phyloP scores from a whole-genome alignment of 352 stramenopile genomes.

The Phytophthora constricta region DNA sequence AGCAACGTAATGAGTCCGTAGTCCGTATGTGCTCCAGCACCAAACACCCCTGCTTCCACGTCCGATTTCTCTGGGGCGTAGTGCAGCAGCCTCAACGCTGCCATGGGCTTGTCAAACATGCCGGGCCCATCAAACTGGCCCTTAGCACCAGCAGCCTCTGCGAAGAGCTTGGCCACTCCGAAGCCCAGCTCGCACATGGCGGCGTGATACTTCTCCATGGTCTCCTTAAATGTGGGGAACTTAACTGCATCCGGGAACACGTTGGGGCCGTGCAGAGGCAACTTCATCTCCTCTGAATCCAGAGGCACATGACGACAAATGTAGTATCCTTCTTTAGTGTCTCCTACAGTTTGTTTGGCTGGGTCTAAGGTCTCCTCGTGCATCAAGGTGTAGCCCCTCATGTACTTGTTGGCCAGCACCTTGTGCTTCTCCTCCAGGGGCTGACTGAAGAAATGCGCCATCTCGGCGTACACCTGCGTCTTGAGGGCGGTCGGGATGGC shows the following conservation, averaged over 20 bases:
- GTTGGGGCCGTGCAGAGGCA: slow-evolving; percentile 70
- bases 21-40: slow-evolving; percentile 78
- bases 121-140: slow-evolving; percentile 55
- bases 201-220: slow-evolving; percentile 59
- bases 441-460: slow-evolving; percentile 64
- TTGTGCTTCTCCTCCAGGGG: slow-evolving; percentile 57
- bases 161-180: slow-evolving; percentile 61
- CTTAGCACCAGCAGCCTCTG: slow-evolving; percentile 53
- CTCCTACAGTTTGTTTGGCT: slow-evolving; percentile 55
- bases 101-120: slow-evolving; percentile 84
- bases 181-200: slow-evolving; percentile 61
- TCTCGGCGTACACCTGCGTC: slow-evolving; percentile 63
- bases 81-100: slow-evolving; percentile 77
- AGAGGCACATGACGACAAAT: slow-evolving; percentile 71
- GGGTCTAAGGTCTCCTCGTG: slow-evolving; percentile 80
- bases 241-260: slow-evolving; percentile 54
- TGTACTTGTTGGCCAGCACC: slow-evolving; percentile 73
- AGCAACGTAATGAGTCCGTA: slow-evolving; percentile 77
- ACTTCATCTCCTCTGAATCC: slow-evolving; percentile 61
- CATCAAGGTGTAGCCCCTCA: slow-evolving; percentile 77
- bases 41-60: slow-evolving; percentile 64
- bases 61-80: slow-evolving; percentile 77
- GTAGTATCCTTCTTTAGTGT: slow-evolving; percentile 84
- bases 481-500: slow-evolving; percentile 44
- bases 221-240: slow-evolving; percentile 56